Evolutionary conservation across 352 stramenopile species (phyloP), one percentile per base, ranked within the genome.

Genomic region (Lagenidium giganteum): DNA sequence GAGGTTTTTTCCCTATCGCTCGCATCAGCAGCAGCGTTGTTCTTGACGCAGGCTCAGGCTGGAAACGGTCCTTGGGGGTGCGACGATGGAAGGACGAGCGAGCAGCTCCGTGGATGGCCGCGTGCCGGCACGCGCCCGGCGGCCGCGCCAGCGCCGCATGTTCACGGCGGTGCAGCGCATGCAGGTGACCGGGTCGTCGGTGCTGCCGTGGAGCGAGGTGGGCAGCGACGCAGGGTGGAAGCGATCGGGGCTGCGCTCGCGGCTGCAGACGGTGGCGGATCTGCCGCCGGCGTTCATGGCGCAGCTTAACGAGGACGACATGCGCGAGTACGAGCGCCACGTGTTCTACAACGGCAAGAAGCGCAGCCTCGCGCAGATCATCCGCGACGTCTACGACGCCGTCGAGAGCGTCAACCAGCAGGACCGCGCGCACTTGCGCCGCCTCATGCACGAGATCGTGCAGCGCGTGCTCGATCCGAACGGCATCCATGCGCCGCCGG

Each of bases 391-490:
- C 20, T 74, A 83, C 47, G 67, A 69, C 16, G 33, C 77, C 42
- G 35, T 83, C 23, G 66, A 75, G 38, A 48, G 60, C 23, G 49
- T 61, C 23, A 24, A n/a, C n/a, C n/a, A 42, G n/a, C 57, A 70
- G 39, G 64, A 81, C 39, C 65, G 68, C 16, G 64, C 67, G 32
- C 56, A 60, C 20, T 51, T 84, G 46, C 71, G 68, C 6, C 50
- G 68, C 23, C 32, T 84, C 29, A 54, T 84, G 44, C 71, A 84
- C 52, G 68, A 84, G 40, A 52, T 84, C 16, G 57, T 82, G 41
- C 68, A 84, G 57, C 51, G 71, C 21, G 50, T 84, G 23, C 44
- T 81, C 29, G 71, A 84, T 56, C 71, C 71, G 16, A 73, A 65
- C 42, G 65, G 70, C 25, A 54, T 70, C n/a, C 59, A 83, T 49